Conservation (phyloP, 768 basidiomycete genomes). For the Lyophyllum atratum region DNA sequence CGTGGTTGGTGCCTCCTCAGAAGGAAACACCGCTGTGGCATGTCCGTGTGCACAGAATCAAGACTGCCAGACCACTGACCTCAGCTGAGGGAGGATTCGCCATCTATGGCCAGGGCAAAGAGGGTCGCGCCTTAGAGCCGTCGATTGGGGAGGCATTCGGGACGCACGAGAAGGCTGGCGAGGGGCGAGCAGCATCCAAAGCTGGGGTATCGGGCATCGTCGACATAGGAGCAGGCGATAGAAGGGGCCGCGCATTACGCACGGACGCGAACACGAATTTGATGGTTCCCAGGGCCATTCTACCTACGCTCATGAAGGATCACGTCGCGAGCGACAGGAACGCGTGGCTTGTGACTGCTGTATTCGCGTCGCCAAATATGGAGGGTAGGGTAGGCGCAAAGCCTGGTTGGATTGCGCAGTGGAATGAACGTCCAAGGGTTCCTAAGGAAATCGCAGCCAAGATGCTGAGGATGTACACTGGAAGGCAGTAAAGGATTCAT, state of each 20-base stretch:
- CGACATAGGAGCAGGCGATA: slow-evolving; percentile 39
- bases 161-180: slow-evolving; percentile 47
- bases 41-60: slow-evolving; percentile 65
- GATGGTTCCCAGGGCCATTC: slow-evolving; percentile 64
- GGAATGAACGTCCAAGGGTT: slow-evolving; percentile 46
- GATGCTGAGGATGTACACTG: slow-evolving; percentile 9
- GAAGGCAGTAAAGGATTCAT: slow-evolving; percentile 4
- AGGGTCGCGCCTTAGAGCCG: slow-evolving; percentile 61
- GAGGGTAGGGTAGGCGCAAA: slow-evolving; percentile 36
- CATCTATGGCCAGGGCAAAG: slow-evolving; percentile 64
- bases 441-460: slow-evolving; percentile 36
- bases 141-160: slow-evolving; percentile 43
- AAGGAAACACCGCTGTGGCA: slow-evolving; percentile 64
- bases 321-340: slow-evolving; percentile 41
- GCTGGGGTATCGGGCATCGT: slow-evolving; percentile 67
- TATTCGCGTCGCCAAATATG: slow-evolving; percentile 60
- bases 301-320: slow-evolving; percentile 61
- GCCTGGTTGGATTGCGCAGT: slow-evolving; percentile 49
- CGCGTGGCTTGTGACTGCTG: slow-evolving; percentile 64
- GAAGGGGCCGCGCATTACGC: slow-evolving; percentile 48
- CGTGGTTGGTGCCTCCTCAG: slow-evolving; percentile 71
- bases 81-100: slow-evolving; percentile 74
- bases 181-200: slow-evolving; percentile 53
- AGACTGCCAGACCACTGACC: slow-evolving; percentile 47
- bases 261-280: slow-evolving; percentile 76